phyloP scores from a whole-genome alignment of 2,329 filamentous ascomycete genomes.

The Claviceps pusilla region DNA sequence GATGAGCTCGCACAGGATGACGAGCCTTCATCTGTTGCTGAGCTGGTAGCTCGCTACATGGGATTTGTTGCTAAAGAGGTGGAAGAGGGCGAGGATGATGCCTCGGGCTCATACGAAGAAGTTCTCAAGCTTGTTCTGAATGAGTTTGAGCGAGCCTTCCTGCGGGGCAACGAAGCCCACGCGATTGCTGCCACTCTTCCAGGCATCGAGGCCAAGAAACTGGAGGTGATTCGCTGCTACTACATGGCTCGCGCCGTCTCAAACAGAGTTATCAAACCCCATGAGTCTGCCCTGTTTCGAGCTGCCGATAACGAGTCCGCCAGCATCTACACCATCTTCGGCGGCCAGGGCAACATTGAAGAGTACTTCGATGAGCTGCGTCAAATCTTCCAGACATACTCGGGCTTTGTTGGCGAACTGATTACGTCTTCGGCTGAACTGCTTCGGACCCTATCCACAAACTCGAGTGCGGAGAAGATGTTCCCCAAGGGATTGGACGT shows the following conservation, averaged over 20 bases:
- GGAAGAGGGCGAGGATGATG: constrained; percentile 81
- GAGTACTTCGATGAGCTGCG: constrained; percentile 98
- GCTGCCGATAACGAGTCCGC: constrained; percentile 74
- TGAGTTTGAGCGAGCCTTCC: constrained; percentile 91
- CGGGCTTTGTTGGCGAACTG: constrained; percentile 76
- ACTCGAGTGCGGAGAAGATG: constrained; percentile 81
- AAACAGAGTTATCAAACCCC: constrained; percentile 74
- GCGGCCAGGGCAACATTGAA: constrained; percentile 96
- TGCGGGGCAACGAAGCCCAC: constrained; percentile 92
- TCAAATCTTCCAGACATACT: constrained; percentile 81
- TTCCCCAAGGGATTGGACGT: constrained; percentile 96
- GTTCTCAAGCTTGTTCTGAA: constrained; percentile 84
- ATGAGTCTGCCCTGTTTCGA: constrained; percentile 84
- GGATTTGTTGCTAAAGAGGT: constrained; percentile 80
- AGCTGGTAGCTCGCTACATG: constrained; percentile 87
- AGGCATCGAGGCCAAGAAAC: constrained; percentile 85
- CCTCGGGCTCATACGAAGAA: constrained; percentile 77
- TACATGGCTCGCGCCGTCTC: constrained; percentile 74
- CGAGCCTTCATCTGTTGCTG: constrained; percentile 88
- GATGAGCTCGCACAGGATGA: constrained; percentile 97
- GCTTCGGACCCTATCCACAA: constrained; percentile 68
- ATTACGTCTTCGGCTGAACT: constrained; percentile 69
- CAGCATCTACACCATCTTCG: constrained; percentile 84
- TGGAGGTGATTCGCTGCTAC: constrained; percentile 78
- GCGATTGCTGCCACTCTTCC: constrained; percentile 72